Evolutionary conservation across 2,329 filamentous ascomycete genomes (phyloP).

Genomic region (Hypoxylon sp.): DNA sequence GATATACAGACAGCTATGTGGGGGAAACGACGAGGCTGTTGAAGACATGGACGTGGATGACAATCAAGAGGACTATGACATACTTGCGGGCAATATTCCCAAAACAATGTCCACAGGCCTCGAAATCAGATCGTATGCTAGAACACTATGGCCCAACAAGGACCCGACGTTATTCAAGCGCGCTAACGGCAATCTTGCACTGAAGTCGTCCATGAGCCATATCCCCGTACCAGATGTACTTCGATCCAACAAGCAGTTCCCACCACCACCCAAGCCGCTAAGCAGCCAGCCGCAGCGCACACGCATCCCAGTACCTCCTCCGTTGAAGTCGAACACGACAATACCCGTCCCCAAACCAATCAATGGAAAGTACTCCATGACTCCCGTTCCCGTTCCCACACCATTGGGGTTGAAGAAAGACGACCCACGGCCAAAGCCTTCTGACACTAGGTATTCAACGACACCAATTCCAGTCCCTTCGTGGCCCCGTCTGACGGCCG

Average conservation of each 20-base stretch:
- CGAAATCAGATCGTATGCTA: slow-evolving; percentile 33
- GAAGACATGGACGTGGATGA: slow-evolving; percentile 29
- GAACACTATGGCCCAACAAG: slow-evolving; percentile 30
- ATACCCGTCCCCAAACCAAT: background rate
- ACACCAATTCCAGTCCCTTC: slow-evolving; percentile 37
- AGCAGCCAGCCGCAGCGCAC: slow-evolving; percentile 8
- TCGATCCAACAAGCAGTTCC: slow-evolving; percentile 29
- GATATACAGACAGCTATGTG: slow-evolving; percentile 49
- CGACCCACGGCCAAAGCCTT: slow-evolving; percentile 6
- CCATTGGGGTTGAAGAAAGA: slow-evolving; percentile 10
- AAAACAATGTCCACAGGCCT: slow-evolving; percentile 21
- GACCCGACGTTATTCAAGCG: slow-evolving; percentile 31
- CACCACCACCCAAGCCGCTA: slow-evolving; percentile 9
- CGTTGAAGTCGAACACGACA: background rate
- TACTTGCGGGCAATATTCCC: slow-evolving; percentile 17
- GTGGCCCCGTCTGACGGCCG: slow-evolving; percentile 20
- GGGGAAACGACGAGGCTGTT: slow-evolving; percentile 20
- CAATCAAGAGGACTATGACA: slow-evolving; percentile 13
- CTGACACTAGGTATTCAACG: slow-evolving; percentile 13
- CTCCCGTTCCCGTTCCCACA: slow-evolving; percentile 11
- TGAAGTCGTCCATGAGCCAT: slow-evolving; percentile 34
- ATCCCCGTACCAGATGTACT: slow-evolving; percentile 34
- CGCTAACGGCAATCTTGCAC: slow-evolving; percentile 35
- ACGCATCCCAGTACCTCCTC: slow-evolving; percentile 25
- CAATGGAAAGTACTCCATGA: slow-evolving; percentile 12